These are phyloP conservation scores for Rosellinia necatrix DNA, from an alignment of 2,329 filamentous ascomycete species.

Conservation along the genomic window DNA sequence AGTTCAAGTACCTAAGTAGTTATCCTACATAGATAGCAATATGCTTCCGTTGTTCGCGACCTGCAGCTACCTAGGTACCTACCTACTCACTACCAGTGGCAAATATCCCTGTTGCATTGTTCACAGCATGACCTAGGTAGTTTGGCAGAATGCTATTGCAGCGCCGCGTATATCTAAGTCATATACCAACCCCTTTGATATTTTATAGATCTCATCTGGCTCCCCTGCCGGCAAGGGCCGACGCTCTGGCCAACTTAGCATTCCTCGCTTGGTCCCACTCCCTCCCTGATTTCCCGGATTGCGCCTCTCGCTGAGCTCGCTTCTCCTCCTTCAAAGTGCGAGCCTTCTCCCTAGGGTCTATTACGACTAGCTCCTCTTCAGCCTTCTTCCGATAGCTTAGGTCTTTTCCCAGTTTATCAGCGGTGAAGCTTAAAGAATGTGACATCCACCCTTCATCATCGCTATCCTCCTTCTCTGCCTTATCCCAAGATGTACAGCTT, in stretches of 20 bases:
- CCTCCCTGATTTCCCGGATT: slow-evolving; percentile 55
- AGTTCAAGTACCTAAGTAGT: no score
- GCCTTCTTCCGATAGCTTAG: slow-evolving; percentile 88
- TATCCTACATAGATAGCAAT: no score
- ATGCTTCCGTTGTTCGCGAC: no score
- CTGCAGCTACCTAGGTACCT: no score
- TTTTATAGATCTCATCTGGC: slow-evolving; percentile 48
- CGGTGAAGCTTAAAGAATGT: slow-evolving; percentile 83
- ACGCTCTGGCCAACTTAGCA: slow-evolving; percentile 58
- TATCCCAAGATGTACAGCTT: slow-evolving; percentile 85
- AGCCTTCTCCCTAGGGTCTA: slow-evolving; percentile 86
- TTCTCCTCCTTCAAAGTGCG: slow-evolving; percentile 71
- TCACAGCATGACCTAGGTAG: no score
- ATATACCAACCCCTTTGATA: no score
- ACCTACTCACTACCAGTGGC: no score
- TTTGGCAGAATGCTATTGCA: no score
- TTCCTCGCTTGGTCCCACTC: slow-evolving; percentile 65
- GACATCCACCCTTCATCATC: slow-evolving; percentile 80
- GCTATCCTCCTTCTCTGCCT: slow-evolving; percentile 55
- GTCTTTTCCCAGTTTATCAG: slow-evolving; percentile 90
- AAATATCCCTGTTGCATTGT: no score
- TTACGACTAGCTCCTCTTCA: slow-evolving; percentile 88
- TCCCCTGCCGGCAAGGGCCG: slow-evolving; percentile 60
- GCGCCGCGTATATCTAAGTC: no score
- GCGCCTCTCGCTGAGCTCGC: slow-evolving; percentile 61